These are phyloP conservation scores for Gamsiella multidivaricata DNA, from an alignment of 192 early-diverging fungal genomes.

Conservation along the genomic window DNA sequence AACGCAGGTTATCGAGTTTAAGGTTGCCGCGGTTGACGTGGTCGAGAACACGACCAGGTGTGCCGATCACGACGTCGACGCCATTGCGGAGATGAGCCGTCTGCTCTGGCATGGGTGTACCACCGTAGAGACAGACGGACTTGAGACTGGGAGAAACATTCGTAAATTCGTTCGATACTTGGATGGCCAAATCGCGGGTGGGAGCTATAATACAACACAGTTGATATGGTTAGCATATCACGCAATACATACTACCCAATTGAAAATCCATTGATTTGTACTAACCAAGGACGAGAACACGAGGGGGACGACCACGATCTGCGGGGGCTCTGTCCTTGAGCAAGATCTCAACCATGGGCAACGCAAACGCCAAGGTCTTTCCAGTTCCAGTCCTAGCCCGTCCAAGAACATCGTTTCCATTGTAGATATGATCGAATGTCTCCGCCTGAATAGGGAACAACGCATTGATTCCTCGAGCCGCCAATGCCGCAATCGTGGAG, in stretches of 20 bases:
- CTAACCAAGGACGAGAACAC: slow-evolving; percentile 64
- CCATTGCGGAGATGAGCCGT: slow-evolving; percentile 79
- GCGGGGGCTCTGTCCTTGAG: slow-evolving; percentile 48
- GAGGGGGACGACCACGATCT: slow-evolving; percentile 60
- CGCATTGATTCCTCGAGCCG: slow-evolving; percentile 75
- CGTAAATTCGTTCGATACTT: slow-evolving; percentile 85
- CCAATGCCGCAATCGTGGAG: slow-evolving; percentile 75
- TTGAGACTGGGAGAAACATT: slow-evolving; percentile 72
- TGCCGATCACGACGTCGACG: slow-evolving; percentile 83
- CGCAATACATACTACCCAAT: too few relatives aligned
- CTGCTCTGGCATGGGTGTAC: slow-evolving; percentile 88
- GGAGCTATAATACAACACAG: slow-evolving; percentile 64
- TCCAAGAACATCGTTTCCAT: slow-evolving; percentile 81
- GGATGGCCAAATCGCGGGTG: slow-evolving; percentile 90
- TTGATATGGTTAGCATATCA: too few relatives aligned
- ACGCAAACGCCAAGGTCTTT: slow-evolving; percentile 81
- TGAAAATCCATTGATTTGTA: too few relatives aligned
- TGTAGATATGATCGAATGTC: slow-evolving; percentile 77
- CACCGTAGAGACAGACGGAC: slow-evolving; percentile 87
- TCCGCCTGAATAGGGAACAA: slow-evolving; percentile 97
- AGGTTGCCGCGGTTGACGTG: slow-evolving; percentile 86
- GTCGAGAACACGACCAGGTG: slow-evolving; percentile 84
- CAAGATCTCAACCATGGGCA: slow-evolving; percentile 78
- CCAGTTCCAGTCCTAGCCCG: slow-evolving; percentile 82
- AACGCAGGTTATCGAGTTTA: slow-evolving; percentile 69